phyloP scores from a whole-genome alignment of 2,329 filamentous ascomycete species.

The Talaromyces verruculosus region DNA sequence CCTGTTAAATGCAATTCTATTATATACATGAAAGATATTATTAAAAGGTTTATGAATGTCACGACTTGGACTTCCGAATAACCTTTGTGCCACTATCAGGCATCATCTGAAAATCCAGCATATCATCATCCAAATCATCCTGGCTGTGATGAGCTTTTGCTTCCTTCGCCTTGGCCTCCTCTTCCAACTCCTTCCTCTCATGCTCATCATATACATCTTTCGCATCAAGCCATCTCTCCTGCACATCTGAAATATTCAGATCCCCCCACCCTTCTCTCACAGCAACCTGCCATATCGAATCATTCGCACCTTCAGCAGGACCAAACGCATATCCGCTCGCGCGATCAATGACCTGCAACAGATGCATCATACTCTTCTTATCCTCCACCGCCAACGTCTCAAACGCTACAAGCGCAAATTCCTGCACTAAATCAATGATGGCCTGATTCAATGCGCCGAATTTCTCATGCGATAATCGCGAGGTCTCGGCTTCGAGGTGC shows the following conservation, averaged over 20 bases:
- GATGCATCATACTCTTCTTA: slow-evolving; percentile 92
- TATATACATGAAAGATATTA: neutral
- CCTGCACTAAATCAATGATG: slow-evolving; percentile 81
- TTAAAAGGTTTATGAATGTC: neutral
- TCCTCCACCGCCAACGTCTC: slow-evolving; percentile 95
- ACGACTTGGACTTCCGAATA: slow-evolving; percentile 54
- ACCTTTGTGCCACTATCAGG: slow-evolving; percentile 69
- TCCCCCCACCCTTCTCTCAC: slow-evolving; percentile 71
- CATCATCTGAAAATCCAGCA: slow-evolving; percentile 40
- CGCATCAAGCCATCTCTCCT: slow-evolving; percentile 91
- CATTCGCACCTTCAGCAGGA: slow-evolving; percentile 84
- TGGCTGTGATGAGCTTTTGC: slow-evolving; percentile 32
- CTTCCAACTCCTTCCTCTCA: slow-evolving; percentile 73
- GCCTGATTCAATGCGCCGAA: slow-evolving; percentile 83
- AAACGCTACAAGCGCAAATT: slow-evolving; percentile 85
- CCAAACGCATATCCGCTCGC: slow-evolving; percentile 94
- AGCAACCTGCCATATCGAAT: slow-evolving; percentile 94
- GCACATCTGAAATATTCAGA: slow-evolving; percentile 83
- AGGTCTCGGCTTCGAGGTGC: slow-evolving; percentile 74
- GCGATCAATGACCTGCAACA: slow-evolving; percentile 84
- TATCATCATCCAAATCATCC: slow-evolving; percentile 39
- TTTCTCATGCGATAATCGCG: slow-evolving; percentile 67
- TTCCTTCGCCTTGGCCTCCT: slow-evolving; percentile 62
- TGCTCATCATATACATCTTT: slow-evolving; percentile 83
- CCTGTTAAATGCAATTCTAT: slow-evolving; percentile 5